These are phyloP conservation scores for Przewalskia tangutica DNA, from an alignment of 257 asterid species.

Conservation along the genomic window DNA sequence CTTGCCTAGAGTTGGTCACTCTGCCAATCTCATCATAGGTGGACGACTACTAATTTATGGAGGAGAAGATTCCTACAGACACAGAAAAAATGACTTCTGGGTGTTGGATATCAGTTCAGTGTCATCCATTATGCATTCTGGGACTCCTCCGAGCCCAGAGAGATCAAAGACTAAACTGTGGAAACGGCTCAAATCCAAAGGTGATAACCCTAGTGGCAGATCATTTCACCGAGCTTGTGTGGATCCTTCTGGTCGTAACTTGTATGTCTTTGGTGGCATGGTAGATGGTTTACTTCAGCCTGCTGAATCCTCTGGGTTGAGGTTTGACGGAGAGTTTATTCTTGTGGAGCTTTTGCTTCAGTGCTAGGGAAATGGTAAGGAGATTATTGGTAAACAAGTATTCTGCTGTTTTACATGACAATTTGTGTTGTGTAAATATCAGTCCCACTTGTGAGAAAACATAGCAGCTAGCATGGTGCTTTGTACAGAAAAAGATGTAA, in stretches of 20 bases:
- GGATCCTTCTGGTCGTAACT: constrained; percentile 55
- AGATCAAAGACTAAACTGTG: constrained; percentile 39
- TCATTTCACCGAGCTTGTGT: constrained; percentile 85
- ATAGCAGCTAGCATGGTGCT: not conserved
- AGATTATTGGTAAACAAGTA: not conserved
- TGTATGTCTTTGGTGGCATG: constrained; percentile 92
- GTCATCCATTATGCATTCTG: constrained; percentile 18
- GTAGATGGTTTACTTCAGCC: constrained; percentile 62
- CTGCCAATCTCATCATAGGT: constrained; percentile 69
- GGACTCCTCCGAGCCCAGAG: constrained; percentile 6
- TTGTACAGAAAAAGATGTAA: not conserved
- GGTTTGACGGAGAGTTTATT: constrained; percentile 66
- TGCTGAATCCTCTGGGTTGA: constrained; percentile 46
- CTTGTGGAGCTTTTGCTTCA: constrained; percentile 53
- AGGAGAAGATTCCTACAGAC: constrained; percentile 72
- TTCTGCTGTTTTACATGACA: not conserved
- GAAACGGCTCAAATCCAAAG: constrained; percentile 47
- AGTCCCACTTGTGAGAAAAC: not conserved
- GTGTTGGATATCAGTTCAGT: constrained; percentile 49
- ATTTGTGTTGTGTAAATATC: not conserved
- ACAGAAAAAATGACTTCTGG: constrained; percentile 78
- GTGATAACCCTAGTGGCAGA: constrained; percentile 50
- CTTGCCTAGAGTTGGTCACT: constrained; percentile 88
- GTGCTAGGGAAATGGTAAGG: not conserved
- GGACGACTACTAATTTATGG: constrained; percentile 68